Percentiles rank a stretch among this genome's conserved stretches.
Conservation (phyloP, 345 rosid genomes). For the Kandelia obovata region DNA sequence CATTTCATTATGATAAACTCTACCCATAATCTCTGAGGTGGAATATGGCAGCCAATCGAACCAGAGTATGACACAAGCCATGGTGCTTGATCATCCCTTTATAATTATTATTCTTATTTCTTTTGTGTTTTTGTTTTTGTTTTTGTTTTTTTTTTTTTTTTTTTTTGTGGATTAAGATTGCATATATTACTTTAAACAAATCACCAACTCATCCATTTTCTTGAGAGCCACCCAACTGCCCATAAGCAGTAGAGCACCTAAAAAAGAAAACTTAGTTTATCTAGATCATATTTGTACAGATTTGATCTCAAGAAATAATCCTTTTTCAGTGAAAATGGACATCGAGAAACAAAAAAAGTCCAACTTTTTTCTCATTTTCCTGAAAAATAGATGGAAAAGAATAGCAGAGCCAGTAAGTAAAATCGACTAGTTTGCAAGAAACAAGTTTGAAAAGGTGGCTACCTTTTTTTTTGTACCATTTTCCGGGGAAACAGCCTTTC, state of each 20-base stretch:
- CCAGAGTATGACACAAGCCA: too few species aligned
- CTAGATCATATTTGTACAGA: neutral
- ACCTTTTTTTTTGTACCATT: slow-evolving; percentile 17
- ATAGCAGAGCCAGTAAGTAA: neutral
- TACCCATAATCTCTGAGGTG: too few species aligned
- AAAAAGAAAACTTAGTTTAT: neutral
- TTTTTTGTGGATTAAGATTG: too few species aligned
- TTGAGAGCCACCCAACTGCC: neutral
- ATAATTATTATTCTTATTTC: too few species aligned
- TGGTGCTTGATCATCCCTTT: too few species aligned
- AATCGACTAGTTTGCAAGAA: neutral
- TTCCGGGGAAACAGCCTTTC: slow-evolving; percentile 18
- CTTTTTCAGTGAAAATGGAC: neutral
- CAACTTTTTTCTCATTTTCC: neutral
- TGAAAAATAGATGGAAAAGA: neutral
- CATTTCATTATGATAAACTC: too few species aligned
- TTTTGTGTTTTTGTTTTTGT: too few species aligned
- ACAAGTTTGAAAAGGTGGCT: neutral
- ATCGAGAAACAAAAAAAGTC: neutral
- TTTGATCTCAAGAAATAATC: neutral
- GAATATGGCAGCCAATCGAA: too few species aligned
- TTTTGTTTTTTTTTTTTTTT: too few species aligned
- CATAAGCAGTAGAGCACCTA: neutral
- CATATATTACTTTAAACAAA: neutral
- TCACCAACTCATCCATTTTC: neutral